These are phyloP conservation scores for Phytophthora fragariaefolia DNA, from an alignment of 352 stramenopile species.

Conservation along the genomic window DNA sequence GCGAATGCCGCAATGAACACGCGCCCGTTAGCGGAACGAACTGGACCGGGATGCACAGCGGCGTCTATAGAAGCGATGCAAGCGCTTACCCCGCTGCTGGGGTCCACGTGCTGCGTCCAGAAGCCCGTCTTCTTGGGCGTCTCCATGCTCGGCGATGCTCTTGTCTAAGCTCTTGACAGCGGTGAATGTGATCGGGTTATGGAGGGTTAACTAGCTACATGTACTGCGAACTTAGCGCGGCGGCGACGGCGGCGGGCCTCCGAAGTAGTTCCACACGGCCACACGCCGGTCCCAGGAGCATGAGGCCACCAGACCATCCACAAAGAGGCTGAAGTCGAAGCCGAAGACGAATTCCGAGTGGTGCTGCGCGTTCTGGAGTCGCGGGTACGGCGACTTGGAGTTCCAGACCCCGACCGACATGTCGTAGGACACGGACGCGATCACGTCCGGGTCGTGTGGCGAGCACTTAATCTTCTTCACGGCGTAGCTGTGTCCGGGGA, in stretches of 20 bases:
- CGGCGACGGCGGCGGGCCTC: slow-evolving; percentile 55
- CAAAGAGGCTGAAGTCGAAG: slow-evolving; percentile 86
- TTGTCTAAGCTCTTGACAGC: background rate
- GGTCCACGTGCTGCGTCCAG: slow-evolving; percentile 79
- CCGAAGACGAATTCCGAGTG: slow-evolving; percentile 91
- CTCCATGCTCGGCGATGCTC: slow-evolving; percentile 38
- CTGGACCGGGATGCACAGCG: background rate
- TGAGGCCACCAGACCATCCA: slow-evolving; percentile 75
- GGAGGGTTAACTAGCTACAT: background rate
- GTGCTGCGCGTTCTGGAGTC: slow-evolving; percentile 75
- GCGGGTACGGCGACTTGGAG: slow-evolving; percentile 76
- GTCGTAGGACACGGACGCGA: slow-evolving; percentile 90
- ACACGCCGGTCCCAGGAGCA: slow-evolving; percentile 87
- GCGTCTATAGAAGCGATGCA: slow-evolving; percentile 9
- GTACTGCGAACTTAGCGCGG: slow-evolving; percentile 34
- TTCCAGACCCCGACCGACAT: slow-evolving; percentile 93
- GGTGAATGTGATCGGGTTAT: slow-evolving; percentile 1
- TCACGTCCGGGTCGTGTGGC: slow-evolving; percentile 79
- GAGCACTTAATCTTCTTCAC: slow-evolving; percentile 88
- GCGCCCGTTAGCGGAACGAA: background rate
- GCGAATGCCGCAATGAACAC: slow-evolving; percentile 3
- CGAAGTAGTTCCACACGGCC: slow-evolving; percentile 82
- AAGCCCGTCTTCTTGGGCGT: slow-evolving; percentile 61
- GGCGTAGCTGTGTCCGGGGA: slow-evolving; percentile 85
- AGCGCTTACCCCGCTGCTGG: slow-evolving; percentile 52